A percentile compares a stretch with the other conserved stretches of the same genome.
phyloP scores from a whole-genome alignment of 129 eudicot genomes.

The Ambrosia artemisiifolia region DNA sequence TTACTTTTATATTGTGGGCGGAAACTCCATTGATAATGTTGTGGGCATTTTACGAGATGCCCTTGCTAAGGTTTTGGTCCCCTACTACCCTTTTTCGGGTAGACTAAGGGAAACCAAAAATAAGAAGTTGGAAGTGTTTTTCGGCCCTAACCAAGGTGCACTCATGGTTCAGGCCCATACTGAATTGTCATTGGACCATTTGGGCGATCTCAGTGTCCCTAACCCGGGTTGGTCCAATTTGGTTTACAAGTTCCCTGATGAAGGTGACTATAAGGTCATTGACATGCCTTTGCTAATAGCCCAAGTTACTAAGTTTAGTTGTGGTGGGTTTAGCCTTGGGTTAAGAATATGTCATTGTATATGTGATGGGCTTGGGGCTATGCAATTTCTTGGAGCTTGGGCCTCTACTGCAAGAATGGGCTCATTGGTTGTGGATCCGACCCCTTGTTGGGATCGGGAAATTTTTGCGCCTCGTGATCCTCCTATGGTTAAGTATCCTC shows the following conservation, averaged over 20 bases:
- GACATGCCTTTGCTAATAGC: slow-evolving; percentile 90
- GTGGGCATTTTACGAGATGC: slow-evolving; percentile 45
- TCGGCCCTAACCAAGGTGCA: slow-evolving; percentile 75
- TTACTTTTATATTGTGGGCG: slow-evolving; percentile 53
- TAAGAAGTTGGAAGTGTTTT: slow-evolving; percentile 75
- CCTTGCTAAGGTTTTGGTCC: slow-evolving; percentile 66
- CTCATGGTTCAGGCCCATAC: slow-evolving; percentile 73
- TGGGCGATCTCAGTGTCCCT: slow-evolving; percentile 72
- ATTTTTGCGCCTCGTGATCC: slow-evolving; percentile 62
- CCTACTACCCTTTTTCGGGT: slow-evolving; percentile 89
- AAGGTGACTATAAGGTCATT: slow-evolving; percentile 71
- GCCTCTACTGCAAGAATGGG: slow-evolving; percentile 65
- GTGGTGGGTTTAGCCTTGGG: slow-evolving; percentile 96
- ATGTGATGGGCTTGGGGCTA: slow-evolving; percentile 94
- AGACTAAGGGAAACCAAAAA: slow-evolving; percentile 59
- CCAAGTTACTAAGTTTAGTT: slow-evolving; percentile 71
- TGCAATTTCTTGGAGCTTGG: slow-evolving; percentile 89
- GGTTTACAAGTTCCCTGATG: slow-evolving; percentile 63
- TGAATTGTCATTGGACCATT: slow-evolving; percentile 39
- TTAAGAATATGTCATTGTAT: slow-evolving; percentile 87
- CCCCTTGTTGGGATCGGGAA: slow-evolving; percentile 89
- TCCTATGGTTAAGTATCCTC: slow-evolving; percentile 57
- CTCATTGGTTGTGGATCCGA: slow-evolving; percentile 46
- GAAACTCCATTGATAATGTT: slow-evolving; percentile 13
- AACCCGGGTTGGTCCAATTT: slow-evolving; percentile 78